Evolutionary conservation across 805 yeast genomes (phyloP).

Genomic region (Lipomyces starkeyi): DNA sequence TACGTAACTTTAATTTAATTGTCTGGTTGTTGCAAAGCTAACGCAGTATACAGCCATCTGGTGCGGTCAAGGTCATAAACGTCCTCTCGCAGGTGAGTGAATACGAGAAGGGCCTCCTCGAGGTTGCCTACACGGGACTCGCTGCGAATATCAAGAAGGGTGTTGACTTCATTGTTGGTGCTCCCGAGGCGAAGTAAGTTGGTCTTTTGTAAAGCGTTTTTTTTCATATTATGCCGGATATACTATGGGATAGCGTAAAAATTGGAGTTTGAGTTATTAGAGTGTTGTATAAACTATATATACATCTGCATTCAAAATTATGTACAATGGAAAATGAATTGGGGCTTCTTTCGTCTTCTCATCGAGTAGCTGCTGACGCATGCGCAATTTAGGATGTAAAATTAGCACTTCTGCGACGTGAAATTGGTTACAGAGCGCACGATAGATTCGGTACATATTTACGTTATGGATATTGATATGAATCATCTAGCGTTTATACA

Average conservation of each 20-base stretch:
- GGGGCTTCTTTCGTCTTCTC: background rate
- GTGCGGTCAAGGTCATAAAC: constrained; percentile 65
- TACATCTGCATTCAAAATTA: background rate
- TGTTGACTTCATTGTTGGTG: constrained; percentile 69
- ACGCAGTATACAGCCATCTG: constrained; percentile 52
- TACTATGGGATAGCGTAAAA: background rate
- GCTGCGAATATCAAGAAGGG: constrained; percentile 92
- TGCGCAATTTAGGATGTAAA: constrained; percentile 2
- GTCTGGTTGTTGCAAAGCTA: background rate
- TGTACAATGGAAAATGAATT: background rate
- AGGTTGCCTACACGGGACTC: constrained; percentile 84
- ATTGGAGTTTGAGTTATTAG: background rate
- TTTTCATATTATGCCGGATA: constrained; percentile 1
- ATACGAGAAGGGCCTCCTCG: constrained; percentile 84
- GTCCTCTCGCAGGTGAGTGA: constrained; percentile 69
- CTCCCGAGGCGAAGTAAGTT: constrained; percentile 40
- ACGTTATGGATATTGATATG: background rate
- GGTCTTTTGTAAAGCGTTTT: background rate
- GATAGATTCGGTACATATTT: background rate
- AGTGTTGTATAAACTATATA: constrained; percentile 1
- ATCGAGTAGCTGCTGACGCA: background rate
- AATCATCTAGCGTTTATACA: background rate
- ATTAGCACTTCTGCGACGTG: background rate
- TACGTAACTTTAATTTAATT: constrained; percentile 48
- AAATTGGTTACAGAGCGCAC: background rate